Evolutionary conservation across 1,139 yeast genomes (phyloP).

Genomic region (Geotrichum histeridarum): DNA sequence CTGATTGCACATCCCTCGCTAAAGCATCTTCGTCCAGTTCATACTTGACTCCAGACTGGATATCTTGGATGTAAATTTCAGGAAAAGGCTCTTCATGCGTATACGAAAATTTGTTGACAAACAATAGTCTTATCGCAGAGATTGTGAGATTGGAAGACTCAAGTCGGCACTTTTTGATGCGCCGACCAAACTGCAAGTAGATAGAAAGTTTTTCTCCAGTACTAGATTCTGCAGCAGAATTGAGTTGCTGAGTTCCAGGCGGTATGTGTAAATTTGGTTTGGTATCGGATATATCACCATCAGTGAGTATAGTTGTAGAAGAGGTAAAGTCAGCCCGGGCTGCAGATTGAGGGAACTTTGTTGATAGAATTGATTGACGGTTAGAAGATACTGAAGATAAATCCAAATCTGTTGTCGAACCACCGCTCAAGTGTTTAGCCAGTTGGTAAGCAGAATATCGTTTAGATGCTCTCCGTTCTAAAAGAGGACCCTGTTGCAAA

Average conservation of each 20-base stretch:
- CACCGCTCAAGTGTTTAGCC: slow-evolving; percentile 60
- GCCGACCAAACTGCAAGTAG: slow-evolving; percentile 53
- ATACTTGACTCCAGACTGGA: slow-evolving; percentile 54
- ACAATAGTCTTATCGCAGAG: slow-evolving; percentile 63
- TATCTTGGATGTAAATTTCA: slow-evolving; percentile 69
- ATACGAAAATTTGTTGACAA: slow-evolving; percentile 82
- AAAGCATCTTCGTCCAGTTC: slow-evolving; percentile 72
- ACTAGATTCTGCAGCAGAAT: neutral
- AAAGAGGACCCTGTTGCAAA: slow-evolving; percentile 70
- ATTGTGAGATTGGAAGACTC: slow-evolving; percentile 49
- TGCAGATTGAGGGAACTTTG: slow-evolving; percentile 27
- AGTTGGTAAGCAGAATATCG: slow-evolving; percentile 90
- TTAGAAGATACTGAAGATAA: slow-evolving; percentile 11
- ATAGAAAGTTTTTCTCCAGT: slow-evolving; percentile 32
- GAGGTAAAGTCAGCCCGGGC: slow-evolving; percentile 28
- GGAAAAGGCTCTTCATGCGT: slow-evolving; percentile 61
- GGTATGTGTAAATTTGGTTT: neutral
- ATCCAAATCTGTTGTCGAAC: neutral
- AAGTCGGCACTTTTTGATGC: slow-evolving; percentile 56
- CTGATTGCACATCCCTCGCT: slow-evolving; percentile 50
- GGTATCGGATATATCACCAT: slow-evolving; percentile 5
- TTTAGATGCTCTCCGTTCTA: slow-evolving; percentile 86
- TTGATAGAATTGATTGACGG: slow-evolving; percentile 22
- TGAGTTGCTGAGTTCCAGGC: neutral
- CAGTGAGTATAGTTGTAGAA: slow-evolving; percentile 21